A percentile compares a stretch with the other conserved stretches of the same genome.
Evolutionary conservation across 2,329 filamentous ascomycete species (phyloP).

Genomic region (Aspergillus hortae): DNA sequence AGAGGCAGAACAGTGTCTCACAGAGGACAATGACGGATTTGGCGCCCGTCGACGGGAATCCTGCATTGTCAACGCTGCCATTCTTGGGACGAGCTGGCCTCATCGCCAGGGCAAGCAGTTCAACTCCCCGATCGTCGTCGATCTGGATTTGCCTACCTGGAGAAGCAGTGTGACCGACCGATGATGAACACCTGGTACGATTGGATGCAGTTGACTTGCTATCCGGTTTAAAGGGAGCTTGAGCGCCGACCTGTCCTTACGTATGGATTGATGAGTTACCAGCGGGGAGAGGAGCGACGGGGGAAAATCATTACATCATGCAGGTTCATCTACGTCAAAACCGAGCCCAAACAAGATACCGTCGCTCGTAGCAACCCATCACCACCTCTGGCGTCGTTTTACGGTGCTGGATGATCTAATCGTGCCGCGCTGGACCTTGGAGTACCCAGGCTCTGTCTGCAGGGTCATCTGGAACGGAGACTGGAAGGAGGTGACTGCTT

Average conservation of each 20-base stretch:
- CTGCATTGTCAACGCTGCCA: constrained; percentile 75
- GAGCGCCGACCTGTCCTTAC: constrained; percentile 13
- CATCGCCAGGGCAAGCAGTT: constrained; percentile 60
- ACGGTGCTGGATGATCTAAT: too few relatives aligned
- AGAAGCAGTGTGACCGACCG: not conserved
- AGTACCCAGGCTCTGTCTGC: too few relatives aligned
- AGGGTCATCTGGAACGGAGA: too few relatives aligned
- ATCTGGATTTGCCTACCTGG: constrained; percentile 60
- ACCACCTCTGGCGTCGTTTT: too few relatives aligned
- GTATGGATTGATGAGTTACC: constrained; percentile 3
- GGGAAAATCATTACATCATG: not conserved
- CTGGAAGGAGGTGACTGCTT: too few relatives aligned
- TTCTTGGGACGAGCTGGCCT: constrained; percentile 66
- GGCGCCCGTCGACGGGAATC: constrained; percentile 57
- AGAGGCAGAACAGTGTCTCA: too few relatives aligned
- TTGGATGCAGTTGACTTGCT: constrained; percentile 2
- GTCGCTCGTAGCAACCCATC: too few relatives aligned
- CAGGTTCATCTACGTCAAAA: not conserved
- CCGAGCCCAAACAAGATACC: too few relatives aligned
- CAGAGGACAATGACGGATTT: constrained; percentile 1
- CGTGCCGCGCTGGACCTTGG: too few relatives aligned
- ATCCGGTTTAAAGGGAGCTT: constrained; percentile 5
- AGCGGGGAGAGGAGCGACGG: not conserved
- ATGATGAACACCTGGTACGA: not conserved
- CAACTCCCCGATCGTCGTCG: constrained; percentile 80